A percentile compares a stretch with the other conserved stretches of the same genome.
These are phyloP conservation scores for Coffea canephora DNA, from an alignment of 257 asterid species.

Conservation along the genomic window DNA sequence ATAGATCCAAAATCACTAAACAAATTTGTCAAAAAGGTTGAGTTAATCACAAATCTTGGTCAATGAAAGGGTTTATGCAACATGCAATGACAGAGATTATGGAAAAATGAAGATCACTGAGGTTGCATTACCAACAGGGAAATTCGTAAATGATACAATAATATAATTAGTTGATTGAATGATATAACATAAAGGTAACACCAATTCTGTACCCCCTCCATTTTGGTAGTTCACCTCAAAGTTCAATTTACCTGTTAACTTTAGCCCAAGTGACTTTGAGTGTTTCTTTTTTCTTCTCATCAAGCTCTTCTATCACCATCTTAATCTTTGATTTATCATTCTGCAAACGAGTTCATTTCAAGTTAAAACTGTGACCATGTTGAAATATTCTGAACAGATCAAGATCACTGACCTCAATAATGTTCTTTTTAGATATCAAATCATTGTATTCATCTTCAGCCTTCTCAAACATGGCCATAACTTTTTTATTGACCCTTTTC, in stretches of 20 bases:
- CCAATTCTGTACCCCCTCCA: not conserved
- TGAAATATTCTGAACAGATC: constrained; percentile 14
- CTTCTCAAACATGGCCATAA: constrained; percentile 97
- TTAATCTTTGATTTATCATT: constrained; percentile 93
- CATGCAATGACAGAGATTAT: not conserved
- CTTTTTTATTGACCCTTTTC: constrained; percentile 98
- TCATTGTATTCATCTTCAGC: constrained; percentile 98
- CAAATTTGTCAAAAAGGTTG: not conserved
- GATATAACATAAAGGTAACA: not conserved
- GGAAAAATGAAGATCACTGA: not conserved
- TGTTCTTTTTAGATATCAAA: constrained; percentile 86
- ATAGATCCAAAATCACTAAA: constrained; percentile 97
- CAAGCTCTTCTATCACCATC: constrained; percentile 96
- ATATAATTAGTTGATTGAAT: constrained; percentile 1
- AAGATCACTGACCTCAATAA: constrained; percentile 70
- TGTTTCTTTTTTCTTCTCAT: constrained; percentile 95
- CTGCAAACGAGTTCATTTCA: constrained; percentile 36
- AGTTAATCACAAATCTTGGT: not conserved
- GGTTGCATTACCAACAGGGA: not conserved
- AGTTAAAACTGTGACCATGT: constrained; percentile 19
- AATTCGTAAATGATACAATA: not conserved
- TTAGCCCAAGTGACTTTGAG: constrained; percentile 92
- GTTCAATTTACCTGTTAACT: constrained; percentile 72
- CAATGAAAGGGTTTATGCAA: not conserved
- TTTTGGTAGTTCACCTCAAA: constrained; percentile 1